Evolutionary conservation across 208 protist species (phyloP).

Genomic region (Crithidia bombi): DNA sequence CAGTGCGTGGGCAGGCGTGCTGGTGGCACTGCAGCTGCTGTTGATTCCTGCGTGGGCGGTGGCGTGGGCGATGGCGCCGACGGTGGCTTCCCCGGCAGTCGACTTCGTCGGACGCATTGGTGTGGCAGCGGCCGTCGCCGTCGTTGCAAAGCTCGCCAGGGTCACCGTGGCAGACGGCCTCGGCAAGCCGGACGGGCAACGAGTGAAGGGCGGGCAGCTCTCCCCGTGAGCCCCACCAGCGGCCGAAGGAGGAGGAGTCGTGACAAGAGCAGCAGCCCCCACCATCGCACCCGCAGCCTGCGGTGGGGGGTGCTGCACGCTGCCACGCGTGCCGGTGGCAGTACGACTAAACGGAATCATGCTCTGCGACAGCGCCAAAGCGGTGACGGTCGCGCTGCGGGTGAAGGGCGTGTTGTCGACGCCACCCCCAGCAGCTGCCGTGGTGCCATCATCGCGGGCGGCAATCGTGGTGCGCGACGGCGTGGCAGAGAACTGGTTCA

Average conservation of each 20-base stretch:
- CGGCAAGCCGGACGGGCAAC: constrained; percentile 22
- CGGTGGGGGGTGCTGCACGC: constrained; percentile 21
- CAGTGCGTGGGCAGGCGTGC: not conserved
- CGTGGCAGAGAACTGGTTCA: constrained; percentile 32
- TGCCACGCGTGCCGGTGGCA: constrained; percentile 28
- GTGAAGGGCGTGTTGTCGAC: constrained; percentile 34
- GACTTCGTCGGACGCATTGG: constrained; percentile 24
- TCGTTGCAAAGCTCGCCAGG: not conserved
- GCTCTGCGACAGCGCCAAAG: constrained; percentile 46
- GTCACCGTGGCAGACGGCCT: constrained; percentile 8
- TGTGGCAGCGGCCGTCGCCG: constrained; percentile 8
- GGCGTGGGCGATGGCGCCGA: not conserved
- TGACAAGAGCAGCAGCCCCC: no score
- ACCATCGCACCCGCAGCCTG: no score
- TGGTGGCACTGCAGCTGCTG: not conserved
- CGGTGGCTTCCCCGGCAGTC: not conserved
- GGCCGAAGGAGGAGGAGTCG: no score
- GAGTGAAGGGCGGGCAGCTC: constrained; percentile 22
- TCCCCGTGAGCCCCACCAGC: not conserved
- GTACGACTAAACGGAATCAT: constrained; percentile 47
- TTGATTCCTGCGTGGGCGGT: not conserved
- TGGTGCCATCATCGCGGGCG: not conserved
- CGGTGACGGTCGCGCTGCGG: constrained; percentile 42
- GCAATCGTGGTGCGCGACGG: constrained; percentile 26
- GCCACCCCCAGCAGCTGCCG: not conserved